A percentile compares a stretch with the other conserved stretches of the same genome.
phyloP scores from a whole-genome alignment of 306 rosid genomes.

The Trifolium pratense region DNA sequence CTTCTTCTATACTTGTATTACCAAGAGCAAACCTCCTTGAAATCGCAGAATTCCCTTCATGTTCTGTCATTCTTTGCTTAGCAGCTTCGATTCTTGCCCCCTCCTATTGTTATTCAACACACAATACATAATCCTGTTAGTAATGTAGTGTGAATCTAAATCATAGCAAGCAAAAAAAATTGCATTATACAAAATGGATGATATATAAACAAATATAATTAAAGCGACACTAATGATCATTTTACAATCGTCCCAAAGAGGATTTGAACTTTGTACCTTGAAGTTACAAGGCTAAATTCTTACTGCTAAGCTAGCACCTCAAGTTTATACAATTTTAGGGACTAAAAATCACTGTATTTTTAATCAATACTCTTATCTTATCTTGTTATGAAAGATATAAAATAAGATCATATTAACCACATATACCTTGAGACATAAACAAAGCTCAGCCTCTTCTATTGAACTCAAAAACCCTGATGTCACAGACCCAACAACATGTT shows the following conservation, averaged over 20 bases:
- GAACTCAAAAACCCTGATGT: constrained; percentile 43
- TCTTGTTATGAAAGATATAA: not conserved
- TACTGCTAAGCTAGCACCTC: too few species aligned
- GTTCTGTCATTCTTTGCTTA: constrained; percentile 47
- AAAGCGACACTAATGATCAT: too few species aligned
- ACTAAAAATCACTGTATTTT: too few species aligned
- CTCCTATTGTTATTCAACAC: constrained; percentile 51
- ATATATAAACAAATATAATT: not conserved
- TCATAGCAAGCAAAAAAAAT: not conserved
- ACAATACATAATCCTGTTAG: not conserved
- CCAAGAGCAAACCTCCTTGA: constrained; percentile 46
- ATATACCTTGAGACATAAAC: constrained; percentile 67
- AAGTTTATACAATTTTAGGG: too few species aligned
- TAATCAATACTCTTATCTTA: not conserved
- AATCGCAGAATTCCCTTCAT: constrained; percentile 50
- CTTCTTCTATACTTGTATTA: constrained; percentile 53
- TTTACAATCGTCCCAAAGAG: too few species aligned
- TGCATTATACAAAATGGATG: not conserved
- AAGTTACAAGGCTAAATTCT: too few species aligned
- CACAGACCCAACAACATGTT: constrained; percentile 30
- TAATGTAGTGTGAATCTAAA: not conserved
- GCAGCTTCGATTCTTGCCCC: constrained; percentile 63
- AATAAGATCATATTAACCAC: not conserved
- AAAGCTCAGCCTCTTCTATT: constrained; percentile 66
- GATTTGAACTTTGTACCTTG: too few species aligned